phyloP scores from a whole-genome alignment of 164 flowering plant genomes.

The Tetrastigma voinierianum region DNA sequence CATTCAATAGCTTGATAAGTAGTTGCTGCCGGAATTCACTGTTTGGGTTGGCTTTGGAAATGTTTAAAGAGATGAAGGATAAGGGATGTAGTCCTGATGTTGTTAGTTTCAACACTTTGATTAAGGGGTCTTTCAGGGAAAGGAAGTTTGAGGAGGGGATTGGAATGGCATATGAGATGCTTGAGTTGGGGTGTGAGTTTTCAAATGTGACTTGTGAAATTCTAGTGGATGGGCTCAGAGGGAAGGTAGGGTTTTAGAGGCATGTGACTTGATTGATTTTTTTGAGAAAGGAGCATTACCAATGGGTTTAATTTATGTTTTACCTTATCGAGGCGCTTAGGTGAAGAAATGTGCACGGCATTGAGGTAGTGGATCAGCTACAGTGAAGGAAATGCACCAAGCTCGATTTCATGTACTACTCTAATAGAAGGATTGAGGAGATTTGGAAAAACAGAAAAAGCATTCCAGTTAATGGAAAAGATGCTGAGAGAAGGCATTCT shows the following conservation, averaged over 20 bases:
- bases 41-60: constrained; percentile 54
- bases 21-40: constrained; percentile 49
- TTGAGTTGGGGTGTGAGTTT: constrained; percentile 66
- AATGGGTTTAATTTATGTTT: constrained; percentile 54
- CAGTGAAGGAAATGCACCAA: constrained; percentile 56
- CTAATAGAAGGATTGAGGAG: constrained; percentile 66
- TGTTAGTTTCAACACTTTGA: constrained; percentile 84
- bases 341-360: constrained; percentile 40
- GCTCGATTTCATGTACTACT: constrained; percentile 62
- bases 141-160: constrained; percentile 67
- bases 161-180: constrained; percentile 83
- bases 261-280: constrained; percentile 60
- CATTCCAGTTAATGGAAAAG: constrained; percentile 42
- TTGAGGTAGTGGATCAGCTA: constrained; percentile 47
- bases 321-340: constrained; percentile 54
- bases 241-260: constrained; percentile 43
- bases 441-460: constrained; percentile 38
- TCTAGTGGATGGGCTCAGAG: constrained; percentile 72
- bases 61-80: constrained; percentile 80
- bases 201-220: constrained; percentile 79
- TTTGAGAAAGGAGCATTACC: constrained; percentile 60
- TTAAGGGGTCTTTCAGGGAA: constrained; percentile 63
- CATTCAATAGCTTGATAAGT: constrained; percentile 75
- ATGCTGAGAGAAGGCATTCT: constrained; percentile 61
- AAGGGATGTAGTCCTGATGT: constrained; percentile 79